Percentiles rank a stretch among this genome's conserved stretches.
phyloP scores from a whole-genome alignment of 352 stramenopile genomes.

The Blastocystis sp. region DNA sequence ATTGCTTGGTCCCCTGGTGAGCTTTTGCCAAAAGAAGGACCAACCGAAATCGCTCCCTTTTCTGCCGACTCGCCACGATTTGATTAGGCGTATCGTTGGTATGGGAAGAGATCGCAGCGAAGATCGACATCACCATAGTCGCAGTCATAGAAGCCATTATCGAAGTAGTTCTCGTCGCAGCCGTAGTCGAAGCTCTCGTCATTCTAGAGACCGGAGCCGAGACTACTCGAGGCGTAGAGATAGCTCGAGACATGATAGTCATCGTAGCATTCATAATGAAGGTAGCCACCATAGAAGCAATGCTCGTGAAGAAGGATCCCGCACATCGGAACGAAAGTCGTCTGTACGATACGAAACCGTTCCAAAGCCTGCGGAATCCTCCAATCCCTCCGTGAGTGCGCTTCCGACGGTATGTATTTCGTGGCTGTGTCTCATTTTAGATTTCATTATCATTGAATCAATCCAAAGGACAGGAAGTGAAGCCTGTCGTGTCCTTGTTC shows the following conservation, averaged over 20 bases:
- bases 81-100: not conserved
- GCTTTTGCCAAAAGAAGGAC: not conserved
- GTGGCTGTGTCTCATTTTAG: not conserved
- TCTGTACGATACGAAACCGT: slow-evolving; percentile 5
- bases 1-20: not conserved
- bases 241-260: slow-evolving; percentile 44
- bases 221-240: slow-evolving; percentile 20
- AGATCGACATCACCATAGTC: slow-evolving; percentile 48
- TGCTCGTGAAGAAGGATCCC: not conserved
- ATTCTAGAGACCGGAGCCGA: slow-evolving; percentile 38
- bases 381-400: not conserved
- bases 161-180: slow-evolving; percentile 50
- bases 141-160: slow-evolving; percentile 56
- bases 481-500: slow-evolving; percentile 53
- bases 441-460: slow-evolving; percentile 59
- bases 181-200: slow-evolving; percentile 35
- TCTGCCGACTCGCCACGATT: not conserved
- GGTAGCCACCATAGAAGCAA: slow-evolving; percentile 15
- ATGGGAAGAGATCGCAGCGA: slow-evolving; percentile 43
- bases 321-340: not conserved
- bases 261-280: slow-evolving; percentile 46
- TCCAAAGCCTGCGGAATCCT: not conserved
- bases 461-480: not conserved
- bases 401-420: slow-evolving; percentile 1
- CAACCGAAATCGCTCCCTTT: not conserved